Conservation (phyloP, 192 early-diverging fungal genomes). For the Rhizoclosmatium sp. region DNA sequence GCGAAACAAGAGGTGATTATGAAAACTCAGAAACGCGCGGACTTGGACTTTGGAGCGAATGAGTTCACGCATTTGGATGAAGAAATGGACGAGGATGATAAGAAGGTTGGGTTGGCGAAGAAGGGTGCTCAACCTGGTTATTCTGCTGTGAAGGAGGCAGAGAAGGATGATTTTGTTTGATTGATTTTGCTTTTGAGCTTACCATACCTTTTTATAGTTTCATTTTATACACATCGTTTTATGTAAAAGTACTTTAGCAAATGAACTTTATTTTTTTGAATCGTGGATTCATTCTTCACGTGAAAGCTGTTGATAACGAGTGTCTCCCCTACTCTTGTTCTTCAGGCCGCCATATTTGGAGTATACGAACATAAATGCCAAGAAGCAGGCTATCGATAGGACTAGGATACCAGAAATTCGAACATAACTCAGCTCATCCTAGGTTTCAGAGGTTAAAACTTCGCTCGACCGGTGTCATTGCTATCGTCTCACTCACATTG, state of each 20-base stretch:
- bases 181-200: not conserved
- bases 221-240: too few species aligned
- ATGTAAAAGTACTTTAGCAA: too few species aligned
- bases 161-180: constrained; percentile 35
- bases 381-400: not conserved
- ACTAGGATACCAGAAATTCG: constrained; percentile 10
- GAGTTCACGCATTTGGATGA: constrained; percentile 34
- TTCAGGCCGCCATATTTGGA: not conserved
- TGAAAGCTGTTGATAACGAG: too few species aligned
- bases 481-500: constrained; percentile 5
- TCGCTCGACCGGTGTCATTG: not conserved
- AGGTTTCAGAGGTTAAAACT: not conserved
- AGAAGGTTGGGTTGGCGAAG: not conserved
- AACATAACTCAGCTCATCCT: constrained; percentile 17
- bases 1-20: constrained; percentile 34
- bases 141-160: constrained; percentile 19
- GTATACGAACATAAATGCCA: not conserved
- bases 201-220: too few species aligned
- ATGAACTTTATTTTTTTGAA: too few species aligned
- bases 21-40: constrained; percentile 27
- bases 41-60: constrained; percentile 33
- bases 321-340: too few species aligned
- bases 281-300: too few species aligned
- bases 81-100: constrained; percentile 12
- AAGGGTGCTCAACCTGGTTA: constrained; percentile 13